Percentiles rank a stretch among this genome's conserved stretches.
Evolutionary conservation across 441 rosid species (phyloP).

Genomic region (Sinapis alba): DNA sequence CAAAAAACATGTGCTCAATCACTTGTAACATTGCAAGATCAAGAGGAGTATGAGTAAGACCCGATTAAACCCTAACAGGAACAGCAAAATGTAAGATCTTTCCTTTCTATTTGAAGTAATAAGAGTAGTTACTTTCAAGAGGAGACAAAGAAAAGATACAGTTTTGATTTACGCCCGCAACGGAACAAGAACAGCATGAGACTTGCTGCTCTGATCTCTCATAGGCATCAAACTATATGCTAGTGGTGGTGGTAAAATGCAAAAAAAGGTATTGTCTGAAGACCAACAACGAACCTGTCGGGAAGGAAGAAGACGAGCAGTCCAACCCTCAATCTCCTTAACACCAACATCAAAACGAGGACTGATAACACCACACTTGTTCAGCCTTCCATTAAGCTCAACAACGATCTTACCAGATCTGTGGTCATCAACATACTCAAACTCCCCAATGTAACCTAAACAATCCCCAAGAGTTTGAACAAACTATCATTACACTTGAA

Average conservation of each 20-base stretch:
- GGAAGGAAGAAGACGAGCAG: conserved; percentile 65
- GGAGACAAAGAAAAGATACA: not conserved
- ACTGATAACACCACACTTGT: conserved; percentile 63
- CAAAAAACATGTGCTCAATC: not conserved
- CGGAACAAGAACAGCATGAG: conserved; percentile 4
- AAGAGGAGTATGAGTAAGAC: not conserved
- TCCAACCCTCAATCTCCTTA: conserved; percentile 67
- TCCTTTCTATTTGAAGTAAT: not conserved
- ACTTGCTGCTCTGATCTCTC: conserved; percentile 6
- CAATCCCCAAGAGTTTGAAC: not conserved
- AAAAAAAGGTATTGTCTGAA: not conserved
- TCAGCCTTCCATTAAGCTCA: conserved; percentile 60
- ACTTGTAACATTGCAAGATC: not conserved
- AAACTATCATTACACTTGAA: not conserved
- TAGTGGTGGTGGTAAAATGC: not conserved
- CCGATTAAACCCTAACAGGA: not conserved
- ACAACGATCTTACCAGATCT: conserved; percentile 67
- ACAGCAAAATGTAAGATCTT: conserved; percentile 1
- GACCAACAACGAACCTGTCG: conserved; percentile 45
- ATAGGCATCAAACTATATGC: not conserved
- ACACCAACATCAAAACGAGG: conserved; percentile 69
- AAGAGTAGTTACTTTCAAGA: not conserved
- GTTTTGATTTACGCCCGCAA: not conserved
- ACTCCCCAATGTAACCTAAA: conserved; percentile 64
- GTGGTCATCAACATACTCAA: conserved; percentile 69